Evolutionary conservation across 305 asterid species (phyloP).

Genomic region (Ilex paraguariensis): DNA sequence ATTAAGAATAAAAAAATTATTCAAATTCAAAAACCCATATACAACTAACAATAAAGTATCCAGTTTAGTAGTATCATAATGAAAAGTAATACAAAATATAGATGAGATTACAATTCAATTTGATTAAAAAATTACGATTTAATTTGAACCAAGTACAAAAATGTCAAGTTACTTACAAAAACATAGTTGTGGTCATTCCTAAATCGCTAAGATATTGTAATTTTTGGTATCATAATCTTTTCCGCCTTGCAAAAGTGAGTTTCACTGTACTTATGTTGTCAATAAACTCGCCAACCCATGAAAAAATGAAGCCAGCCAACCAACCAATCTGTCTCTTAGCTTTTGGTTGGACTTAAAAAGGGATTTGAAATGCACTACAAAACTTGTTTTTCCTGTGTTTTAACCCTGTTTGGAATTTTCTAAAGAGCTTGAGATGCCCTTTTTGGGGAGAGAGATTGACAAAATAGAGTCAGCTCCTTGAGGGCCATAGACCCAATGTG

Average conservation of each 20-base stretch:
- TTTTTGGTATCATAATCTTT: neutral
- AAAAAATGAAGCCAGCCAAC: slow-evolving; percentile 34
- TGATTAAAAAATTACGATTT: neutral
- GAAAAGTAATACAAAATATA: slow-evolving; percentile 8
- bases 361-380: slow-evolving; percentile 36
- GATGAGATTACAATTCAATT: slow-evolving; percentile 3
- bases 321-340: slow-evolving; percentile 36
- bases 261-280: neutral
- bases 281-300: slow-evolving; percentile 24
- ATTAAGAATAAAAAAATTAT: slow-evolving; percentile 8
- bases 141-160: too few relatives aligned
- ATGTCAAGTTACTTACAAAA: too few relatives aligned
- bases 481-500: slow-evolving; percentile 9
- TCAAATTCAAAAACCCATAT: slow-evolving; percentile 11
- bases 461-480: slow-evolving; percentile 27
- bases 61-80: neutral
- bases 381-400: slow-evolving; percentile 9
- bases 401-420: slow-evolving; percentile 52
- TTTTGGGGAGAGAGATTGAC: slow-evolving; percentile 6
- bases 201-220: too few relatives aligned
- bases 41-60: neutral
- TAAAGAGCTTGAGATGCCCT: slow-evolving; percentile 34
- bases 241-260: too few relatives aligned
- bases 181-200: too few relatives aligned
- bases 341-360: slow-evolving; percentile 38